phyloP scores from a whole-genome alignment of 140 eudicot species.

The Stevia rebaudiana region DNA sequence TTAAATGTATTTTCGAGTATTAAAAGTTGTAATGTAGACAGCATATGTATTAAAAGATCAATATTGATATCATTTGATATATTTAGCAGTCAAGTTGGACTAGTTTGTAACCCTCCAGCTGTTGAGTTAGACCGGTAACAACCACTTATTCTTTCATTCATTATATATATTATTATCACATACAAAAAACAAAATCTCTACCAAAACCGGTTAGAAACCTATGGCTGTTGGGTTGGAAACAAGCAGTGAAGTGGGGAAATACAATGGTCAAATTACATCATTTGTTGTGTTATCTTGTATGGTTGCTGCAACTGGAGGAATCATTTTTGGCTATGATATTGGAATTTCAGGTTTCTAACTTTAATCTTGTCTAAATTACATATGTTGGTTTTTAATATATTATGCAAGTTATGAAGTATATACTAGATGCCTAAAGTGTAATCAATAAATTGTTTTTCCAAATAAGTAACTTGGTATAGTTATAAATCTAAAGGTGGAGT shows the following conservation, averaged over 20 bases:
- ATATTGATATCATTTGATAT: conserved; percentile 13
- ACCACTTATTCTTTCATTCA: conserved; percentile 18
- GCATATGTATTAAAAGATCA: neutral
- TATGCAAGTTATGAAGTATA: neutral
- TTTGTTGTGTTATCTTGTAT: conserved; percentile 55
- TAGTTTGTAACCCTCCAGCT: conserved; percentile 14
- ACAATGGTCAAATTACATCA: conserved; percentile 45
- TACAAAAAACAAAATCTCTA: neutral
- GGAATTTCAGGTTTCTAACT: conserved; percentile 45
- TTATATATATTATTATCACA: neutral
- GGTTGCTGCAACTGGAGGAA: conserved; percentile 69
- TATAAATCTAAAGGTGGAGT: conserved; percentile 53
- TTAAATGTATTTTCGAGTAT: neutral
- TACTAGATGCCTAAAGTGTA: too few relatives aligned
- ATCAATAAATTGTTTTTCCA: neutral
- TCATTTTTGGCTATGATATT: conserved; percentile 64
- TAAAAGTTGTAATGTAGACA: neutral
- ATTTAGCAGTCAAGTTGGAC: conserved; percentile 30
- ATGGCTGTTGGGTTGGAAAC: conserved; percentile 43
- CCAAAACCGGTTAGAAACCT: neutral
- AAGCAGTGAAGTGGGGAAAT: conserved; percentile 13
- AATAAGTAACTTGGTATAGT: conserved; percentile 4
- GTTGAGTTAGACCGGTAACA: conserved; percentile 19
- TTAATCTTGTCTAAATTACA: neutral
- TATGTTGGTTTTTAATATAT: neutral